Conservation (phyloP, 179 eudicot genomes). For the Gypsophila paniculata region DNA sequence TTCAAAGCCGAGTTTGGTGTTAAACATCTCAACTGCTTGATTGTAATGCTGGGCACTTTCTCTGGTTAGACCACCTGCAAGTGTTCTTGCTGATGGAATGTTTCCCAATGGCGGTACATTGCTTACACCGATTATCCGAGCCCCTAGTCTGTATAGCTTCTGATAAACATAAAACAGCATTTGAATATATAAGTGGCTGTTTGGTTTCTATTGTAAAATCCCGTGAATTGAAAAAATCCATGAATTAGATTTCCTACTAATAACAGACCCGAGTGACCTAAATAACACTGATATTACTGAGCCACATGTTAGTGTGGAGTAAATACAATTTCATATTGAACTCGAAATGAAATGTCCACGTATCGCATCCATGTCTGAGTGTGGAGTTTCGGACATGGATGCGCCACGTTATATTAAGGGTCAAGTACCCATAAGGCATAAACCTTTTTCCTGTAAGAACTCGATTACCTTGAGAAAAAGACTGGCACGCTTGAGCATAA, state of each 20-base stretch:
- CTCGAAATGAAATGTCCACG: too few relatives aligned
- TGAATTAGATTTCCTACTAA: too few relatives aligned
- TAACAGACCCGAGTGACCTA: too few relatives aligned
- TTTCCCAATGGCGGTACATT: conserved; percentile 66
- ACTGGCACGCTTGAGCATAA: conserved; percentile 36
- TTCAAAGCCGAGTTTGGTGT: conserved; percentile 42
- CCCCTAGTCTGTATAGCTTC: conserved; percentile 55
- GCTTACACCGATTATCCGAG: conserved; percentile 48
- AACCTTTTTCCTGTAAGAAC: too few relatives aligned
- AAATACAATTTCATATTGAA: too few relatives aligned
- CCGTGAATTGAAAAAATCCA: too few relatives aligned
- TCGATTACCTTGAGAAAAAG: conserved; percentile 45
- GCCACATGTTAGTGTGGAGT: too few relatives aligned
- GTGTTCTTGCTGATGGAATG: conserved; percentile 60
- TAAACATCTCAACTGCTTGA: conserved; percentile 43
- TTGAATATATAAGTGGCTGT: not conserved
- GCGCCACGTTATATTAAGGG: too few relatives aligned
- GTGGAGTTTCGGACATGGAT: too few relatives aligned
- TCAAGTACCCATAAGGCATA: too few relatives aligned
- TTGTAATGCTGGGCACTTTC: conserved; percentile 44
- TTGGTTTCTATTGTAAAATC: not conserved
- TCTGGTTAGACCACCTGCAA: conserved; percentile 59
- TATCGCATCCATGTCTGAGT: too few relatives aligned
- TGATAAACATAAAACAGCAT: conserved; percentile 23
- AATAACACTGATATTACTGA: too few relatives aligned